Percentiles rank a stretch among this genome's conserved stretches.
Evolutionary conservation across 768 basidiomycete genomes (phyloP).

Genomic region (Auricularia cornea): DNA sequence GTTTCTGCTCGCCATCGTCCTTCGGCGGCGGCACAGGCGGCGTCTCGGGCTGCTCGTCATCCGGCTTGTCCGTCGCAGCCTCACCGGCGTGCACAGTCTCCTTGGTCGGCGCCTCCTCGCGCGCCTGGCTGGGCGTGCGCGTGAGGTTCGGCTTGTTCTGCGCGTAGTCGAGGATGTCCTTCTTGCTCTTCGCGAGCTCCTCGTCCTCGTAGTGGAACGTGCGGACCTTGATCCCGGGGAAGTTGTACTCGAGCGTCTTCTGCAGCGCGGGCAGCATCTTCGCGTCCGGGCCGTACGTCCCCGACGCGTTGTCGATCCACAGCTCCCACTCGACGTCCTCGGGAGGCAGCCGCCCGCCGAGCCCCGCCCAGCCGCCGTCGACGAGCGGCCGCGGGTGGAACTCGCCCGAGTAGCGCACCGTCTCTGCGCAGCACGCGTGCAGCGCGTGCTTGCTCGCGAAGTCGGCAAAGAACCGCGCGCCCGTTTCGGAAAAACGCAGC

Average conservation of each 20-base stretch:
- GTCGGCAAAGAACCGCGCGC: conserved; percentile 80
- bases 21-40: too few relatives aligned
- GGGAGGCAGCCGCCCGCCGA: conserved; percentile 47
- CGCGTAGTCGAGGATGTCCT: background rate
- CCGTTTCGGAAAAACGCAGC: conserved; percentile 79
- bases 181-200: conserved; percentile 1
- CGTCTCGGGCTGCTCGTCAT: too few relatives aligned
- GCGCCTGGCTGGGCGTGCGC: background rate
- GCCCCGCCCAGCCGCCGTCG: conserved; percentile 53
- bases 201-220: conserved; percentile 20
- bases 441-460: conserved; percentile 82
- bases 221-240: conserved; percentile 34
- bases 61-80: too few relatives aligned
- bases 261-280: conserved; percentile 51
- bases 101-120: background rate
- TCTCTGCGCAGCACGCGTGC: conserved; percentile 61
- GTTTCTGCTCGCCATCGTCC: too few relatives aligned
- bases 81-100: background rate
- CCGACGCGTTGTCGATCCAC: conserved; percentile 79
- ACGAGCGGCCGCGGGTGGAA: conserved; percentile 58
- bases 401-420: conserved; percentile 68
- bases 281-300: conserved; percentile 73
- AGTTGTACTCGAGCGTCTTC: conserved; percentile 62
- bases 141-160: background rate
- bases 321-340: conserved; percentile 65